Conservation (phyloP, 2,329 filamentous ascomycete genomes). For the Pseudogymnoascus sp. region DNA sequence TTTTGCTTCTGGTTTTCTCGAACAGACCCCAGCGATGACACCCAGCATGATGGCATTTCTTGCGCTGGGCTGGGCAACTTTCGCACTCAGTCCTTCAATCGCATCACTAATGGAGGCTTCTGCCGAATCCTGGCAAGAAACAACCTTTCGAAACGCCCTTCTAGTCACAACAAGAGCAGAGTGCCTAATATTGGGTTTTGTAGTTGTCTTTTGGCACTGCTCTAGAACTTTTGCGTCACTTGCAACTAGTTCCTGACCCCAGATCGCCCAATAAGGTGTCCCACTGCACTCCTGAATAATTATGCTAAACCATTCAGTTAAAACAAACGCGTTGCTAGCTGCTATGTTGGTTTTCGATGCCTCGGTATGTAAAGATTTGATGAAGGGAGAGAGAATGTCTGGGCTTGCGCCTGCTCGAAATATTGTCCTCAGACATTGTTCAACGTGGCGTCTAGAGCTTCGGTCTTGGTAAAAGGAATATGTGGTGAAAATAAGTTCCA, state of each 20-base stretch:
- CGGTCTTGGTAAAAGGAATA: slow-evolving; percentile 83
- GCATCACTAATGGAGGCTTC: slow-evolving; percentile 45
- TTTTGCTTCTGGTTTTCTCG: slow-evolving; percentile 57
- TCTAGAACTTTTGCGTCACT: slow-evolving; percentile 68
- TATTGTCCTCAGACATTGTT: slow-evolving; percentile 66
- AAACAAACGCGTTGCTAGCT: slow-evolving; percentile 70
- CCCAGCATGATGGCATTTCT: slow-evolving; percentile 74
- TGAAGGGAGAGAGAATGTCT: slow-evolving; percentile 53
- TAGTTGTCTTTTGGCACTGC: slow-evolving; percentile 59
- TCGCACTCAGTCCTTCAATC: slow-evolving; percentile 59
- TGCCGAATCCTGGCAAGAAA: slow-evolving; percentile 40
- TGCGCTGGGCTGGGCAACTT: slow-evolving; percentile 52
- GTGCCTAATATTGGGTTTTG: slow-evolving; percentile 56
- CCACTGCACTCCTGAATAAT: slow-evolving; percentile 63
- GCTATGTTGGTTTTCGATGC: slow-evolving; percentile 70
- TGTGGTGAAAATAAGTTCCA: slow-evolving; percentile 74
- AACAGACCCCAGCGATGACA: slow-evolving; percentile 77
- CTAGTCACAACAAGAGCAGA: slow-evolving; percentile 72
- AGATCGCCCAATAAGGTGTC: slow-evolving; percentile 53
- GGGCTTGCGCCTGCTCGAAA: slow-evolving; percentile 49
- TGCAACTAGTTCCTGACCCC: slow-evolving; percentile 55
- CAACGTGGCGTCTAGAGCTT: slow-evolving; percentile 71
- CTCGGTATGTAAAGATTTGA: slow-evolving; percentile 61
- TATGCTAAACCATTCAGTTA: slow-evolving; percentile 82
- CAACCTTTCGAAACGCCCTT: slow-evolving; percentile 67